Evolutionary conservation across 768 basidiomycete genomes (phyloP).

Genomic region (Stropharia rugosoannulata): DNA sequence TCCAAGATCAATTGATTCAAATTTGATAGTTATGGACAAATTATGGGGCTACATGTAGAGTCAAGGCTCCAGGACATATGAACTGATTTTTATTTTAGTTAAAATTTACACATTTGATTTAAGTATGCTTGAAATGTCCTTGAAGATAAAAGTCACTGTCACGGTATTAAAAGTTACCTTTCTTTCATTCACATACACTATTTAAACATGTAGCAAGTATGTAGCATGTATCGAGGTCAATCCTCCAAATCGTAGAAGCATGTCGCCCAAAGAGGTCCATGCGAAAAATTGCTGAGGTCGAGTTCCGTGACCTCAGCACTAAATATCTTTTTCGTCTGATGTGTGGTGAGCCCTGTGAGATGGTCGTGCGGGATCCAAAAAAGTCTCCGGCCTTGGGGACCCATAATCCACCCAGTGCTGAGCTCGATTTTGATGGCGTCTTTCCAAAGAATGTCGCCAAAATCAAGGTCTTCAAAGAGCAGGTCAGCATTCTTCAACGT

Average conservation of each 20-base stretch:
- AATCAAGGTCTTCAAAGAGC: background rate
- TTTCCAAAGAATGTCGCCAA: conserved; percentile 1
- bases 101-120: no score
- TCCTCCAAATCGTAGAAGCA: background rate
- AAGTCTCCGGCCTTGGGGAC: background rate
- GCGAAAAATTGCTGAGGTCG: background rate
- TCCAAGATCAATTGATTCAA: background rate
- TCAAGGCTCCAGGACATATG: no score
- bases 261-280: background rate
- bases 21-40: no score
- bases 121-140: no score
- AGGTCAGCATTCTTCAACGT: background rate
- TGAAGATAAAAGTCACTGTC: no score
- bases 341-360: background rate
- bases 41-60: no score
- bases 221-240: no score
- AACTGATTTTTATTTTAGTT: no score
- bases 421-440: background rate
- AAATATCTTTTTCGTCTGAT: background rate
- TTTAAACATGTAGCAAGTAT: no score
- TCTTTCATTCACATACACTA: no score
- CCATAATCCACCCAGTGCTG: background rate
- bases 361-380: background rate
- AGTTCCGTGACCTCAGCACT: background rate
- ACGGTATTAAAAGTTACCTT: no score